Evolutionary conservation across 495 filamentous ascomycete species (phyloP).

Genomic region (Aspergillus heteromorphus): DNA sequence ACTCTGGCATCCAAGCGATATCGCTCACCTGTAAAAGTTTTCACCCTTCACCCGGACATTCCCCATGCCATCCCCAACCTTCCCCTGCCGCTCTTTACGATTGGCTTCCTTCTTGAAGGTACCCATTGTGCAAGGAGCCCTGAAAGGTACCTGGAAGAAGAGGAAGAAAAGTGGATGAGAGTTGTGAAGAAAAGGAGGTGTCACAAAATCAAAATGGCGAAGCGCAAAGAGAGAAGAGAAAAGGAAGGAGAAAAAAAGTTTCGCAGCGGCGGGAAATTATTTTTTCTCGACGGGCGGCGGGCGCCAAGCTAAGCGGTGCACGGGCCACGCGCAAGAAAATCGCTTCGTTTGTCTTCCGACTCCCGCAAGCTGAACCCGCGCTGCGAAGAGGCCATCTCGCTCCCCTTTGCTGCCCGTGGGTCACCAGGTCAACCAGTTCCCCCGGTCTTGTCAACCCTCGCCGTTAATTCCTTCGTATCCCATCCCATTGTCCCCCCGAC

Average conservation of each 20-base stretch:
- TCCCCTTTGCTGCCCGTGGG: not conserved
- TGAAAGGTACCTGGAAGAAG: slow-evolving; percentile 17
- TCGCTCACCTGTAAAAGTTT: slow-evolving; percentile 75
- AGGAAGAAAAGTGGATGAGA: slow-evolving; percentile 19
- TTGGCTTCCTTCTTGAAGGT: slow-evolving; percentile 88
- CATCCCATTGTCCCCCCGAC: not conserved
- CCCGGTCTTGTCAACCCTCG: not conserved
- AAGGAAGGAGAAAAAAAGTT: slow-evolving; percentile 30
- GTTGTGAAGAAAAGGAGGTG: slow-evolving; percentile 26
- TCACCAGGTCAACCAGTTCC: slow-evolving; percentile 5
- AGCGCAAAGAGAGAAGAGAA: slow-evolving; percentile 33
- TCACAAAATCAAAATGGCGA: slow-evolving; percentile 30
- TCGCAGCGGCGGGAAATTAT: slow-evolving; percentile 17
- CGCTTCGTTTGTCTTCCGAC: slow-evolving; percentile 37
- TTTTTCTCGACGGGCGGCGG: slow-evolving; percentile 27
- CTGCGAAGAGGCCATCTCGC: slow-evolving; percentile 8
- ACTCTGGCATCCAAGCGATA: not conserved
- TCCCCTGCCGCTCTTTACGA: slow-evolving; percentile 76
- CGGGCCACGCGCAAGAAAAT: slow-evolving; percentile 39
- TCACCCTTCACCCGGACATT: slow-evolving; percentile 94
- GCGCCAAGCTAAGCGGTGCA: slow-evolving; percentile 37
- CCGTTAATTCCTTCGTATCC: not conserved
- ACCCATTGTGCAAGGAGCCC: slow-evolving; percentile 62
- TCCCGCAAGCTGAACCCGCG: slow-evolving; percentile 16
- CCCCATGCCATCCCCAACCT: slow-evolving; percentile 73